phyloP scores from a whole-genome alignment of 2,329 filamentous ascomycete genomes.

The Balansia obtecta region DNA sequence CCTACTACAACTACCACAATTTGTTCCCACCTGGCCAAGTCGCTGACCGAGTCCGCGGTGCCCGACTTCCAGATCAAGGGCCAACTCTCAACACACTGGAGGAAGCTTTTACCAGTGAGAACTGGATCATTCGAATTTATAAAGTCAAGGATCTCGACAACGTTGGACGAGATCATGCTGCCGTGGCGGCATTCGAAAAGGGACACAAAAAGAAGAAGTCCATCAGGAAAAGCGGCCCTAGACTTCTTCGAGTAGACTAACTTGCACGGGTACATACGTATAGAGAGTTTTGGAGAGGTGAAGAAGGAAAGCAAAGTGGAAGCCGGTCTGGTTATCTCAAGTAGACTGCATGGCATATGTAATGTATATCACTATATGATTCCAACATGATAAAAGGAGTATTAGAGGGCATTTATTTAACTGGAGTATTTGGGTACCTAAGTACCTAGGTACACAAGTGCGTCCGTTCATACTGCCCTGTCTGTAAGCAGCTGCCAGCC shows the following conservation, averaged over 20 bases:
- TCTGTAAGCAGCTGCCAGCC: not conserved
- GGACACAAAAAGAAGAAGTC: slow-evolving; percentile 77
- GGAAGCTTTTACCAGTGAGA: slow-evolving; percentile 97
- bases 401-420: not conserved
- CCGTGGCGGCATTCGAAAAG: slow-evolving; percentile 57
- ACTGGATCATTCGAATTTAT: slow-evolving; percentile 99
- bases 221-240: slow-evolving; percentile 58
- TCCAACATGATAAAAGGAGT: slow-evolving; percentile 9
- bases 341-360: slow-evolving; percentile 11
- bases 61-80: slow-evolving; percentile 67
- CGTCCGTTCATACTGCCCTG: too few species aligned
- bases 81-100: slow-evolving; percentile 82
- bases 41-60: slow-evolving; percentile 75
- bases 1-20: slow-evolving; percentile 91
- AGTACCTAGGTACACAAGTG: too few species aligned
- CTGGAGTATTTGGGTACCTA: too few species aligned
- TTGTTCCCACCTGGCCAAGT: slow-evolving; percentile 90
- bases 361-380: slow-evolving; percentile 28
- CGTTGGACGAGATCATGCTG: slow-evolving; percentile 73
- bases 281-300: slow-evolving; percentile 9
- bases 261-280: not conserved
- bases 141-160: slow-evolving; percentile 99
- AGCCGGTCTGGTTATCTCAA: not conserved
- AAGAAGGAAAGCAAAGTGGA: slow-evolving; percentile 7
- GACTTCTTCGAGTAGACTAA: slow-evolving; percentile 61